Evolutionary conservation across 1,284 basidiomycete genomes (phyloP).

Genomic region (Pterulicium gracile): DNA sequence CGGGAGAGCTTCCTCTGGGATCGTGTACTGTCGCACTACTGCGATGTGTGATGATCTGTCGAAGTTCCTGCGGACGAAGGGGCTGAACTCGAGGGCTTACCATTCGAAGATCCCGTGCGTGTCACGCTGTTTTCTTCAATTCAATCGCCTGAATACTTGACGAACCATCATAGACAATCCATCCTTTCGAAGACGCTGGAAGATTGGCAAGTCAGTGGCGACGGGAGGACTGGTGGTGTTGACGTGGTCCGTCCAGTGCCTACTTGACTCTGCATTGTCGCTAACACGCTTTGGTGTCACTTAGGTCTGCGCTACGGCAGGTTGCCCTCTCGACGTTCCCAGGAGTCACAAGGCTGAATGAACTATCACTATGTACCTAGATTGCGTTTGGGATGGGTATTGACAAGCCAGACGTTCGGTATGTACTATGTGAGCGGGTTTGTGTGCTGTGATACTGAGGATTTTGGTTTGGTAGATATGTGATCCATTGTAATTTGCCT

Average conservation of each 20-base stretch:
- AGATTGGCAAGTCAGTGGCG: constrained; percentile 50
- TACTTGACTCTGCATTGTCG: constrained; percentile 24
- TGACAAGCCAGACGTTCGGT: constrained; percentile 76
- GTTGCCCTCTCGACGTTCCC: background rate
- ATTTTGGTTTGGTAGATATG: constrained; percentile 37
- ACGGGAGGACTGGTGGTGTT: constrained; percentile 36
- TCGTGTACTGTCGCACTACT: constrained; percentile 70
- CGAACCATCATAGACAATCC: constrained; percentile 23
- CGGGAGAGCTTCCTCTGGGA: constrained; percentile 56
- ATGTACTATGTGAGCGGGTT: constrained; percentile 14
- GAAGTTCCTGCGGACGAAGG: constrained; percentile 46
- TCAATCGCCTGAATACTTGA: constrained; percentile 1
- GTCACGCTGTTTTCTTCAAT: background rate
- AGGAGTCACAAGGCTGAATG: background rate
- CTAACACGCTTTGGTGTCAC: constrained; percentile 22
- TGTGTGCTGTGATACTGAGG: background rate
- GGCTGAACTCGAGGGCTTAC: constrained; percentile 65
- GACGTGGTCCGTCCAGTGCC: constrained; percentile 41
- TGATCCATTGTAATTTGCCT: constrained; percentile 72
- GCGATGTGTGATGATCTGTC: constrained; percentile 62
- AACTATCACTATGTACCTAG: background rate
- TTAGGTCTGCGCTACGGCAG: constrained; percentile 40
- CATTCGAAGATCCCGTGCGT: constrained; percentile 54
- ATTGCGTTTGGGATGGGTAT: constrained; percentile 88
- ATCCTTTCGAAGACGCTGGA: constrained; percentile 49